Conservation (phyloP, 371 early-diverging fungal species). For the Mucor velutinosus region DNA sequence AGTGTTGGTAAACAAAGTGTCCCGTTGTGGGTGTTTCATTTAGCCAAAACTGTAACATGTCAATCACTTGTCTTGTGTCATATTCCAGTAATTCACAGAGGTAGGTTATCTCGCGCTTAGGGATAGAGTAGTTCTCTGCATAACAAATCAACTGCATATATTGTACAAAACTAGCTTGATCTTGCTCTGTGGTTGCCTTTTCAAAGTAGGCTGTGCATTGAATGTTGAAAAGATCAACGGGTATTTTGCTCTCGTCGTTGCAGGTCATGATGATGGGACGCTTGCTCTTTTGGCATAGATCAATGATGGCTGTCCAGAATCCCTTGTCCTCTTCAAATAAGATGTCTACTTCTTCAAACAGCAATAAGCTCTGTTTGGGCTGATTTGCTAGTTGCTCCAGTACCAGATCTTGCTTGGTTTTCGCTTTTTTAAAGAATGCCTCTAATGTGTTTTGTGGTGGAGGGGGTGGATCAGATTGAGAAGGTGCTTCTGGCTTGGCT, state of each 20-base stretch:
- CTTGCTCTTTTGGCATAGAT: constrained; percentile 69
- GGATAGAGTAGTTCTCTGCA: constrained; percentile 5
- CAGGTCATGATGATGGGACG: constrained; percentile 83
- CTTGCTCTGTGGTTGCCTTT: constrained; percentile 4
- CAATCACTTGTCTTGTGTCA: constrained; percentile 33
- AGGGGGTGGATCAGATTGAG: neutral
- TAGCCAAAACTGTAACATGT: constrained; percentile 39
- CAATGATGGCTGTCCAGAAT: constrained; percentile 72
- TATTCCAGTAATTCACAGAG: constrained; percentile 22
- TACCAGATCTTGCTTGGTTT: neutral
- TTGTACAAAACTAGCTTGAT: constrained; percentile 21
- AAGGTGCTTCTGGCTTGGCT: neutral
- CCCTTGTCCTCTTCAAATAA: constrained; percentile 83
- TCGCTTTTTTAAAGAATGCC: neutral
- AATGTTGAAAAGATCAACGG: constrained; percentile 26
- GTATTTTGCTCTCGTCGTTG: constrained; percentile 44
- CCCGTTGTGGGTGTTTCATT: neutral
- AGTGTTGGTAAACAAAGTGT: neutral
- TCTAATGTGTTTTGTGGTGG: neutral
- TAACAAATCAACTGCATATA: constrained; percentile 38
- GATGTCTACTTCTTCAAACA: constrained; percentile 82
- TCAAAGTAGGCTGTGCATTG: constrained; percentile 24
- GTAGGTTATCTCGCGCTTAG: constrained; percentile 25
- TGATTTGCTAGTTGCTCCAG: neutral
- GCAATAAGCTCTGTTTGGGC: constrained; percentile 60